Percentiles rank a stretch among this genome's conserved stretches.
Evolutionary conservation across 768 basidiomycete species (phyloP).

Genomic region (Hydnomerulius pinastri): DNA sequence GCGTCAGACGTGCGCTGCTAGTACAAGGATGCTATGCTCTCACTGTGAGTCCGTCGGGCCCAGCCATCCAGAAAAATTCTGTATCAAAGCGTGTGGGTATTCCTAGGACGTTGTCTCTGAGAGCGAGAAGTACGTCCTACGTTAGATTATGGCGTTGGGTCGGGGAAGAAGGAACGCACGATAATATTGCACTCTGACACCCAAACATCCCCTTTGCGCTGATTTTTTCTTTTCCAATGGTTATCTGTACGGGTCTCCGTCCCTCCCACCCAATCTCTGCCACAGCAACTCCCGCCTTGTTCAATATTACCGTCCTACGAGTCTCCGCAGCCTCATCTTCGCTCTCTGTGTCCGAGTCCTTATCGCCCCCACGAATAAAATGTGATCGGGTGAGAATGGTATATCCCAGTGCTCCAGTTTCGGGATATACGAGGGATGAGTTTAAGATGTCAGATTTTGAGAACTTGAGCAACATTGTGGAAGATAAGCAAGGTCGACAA

Average conservation of each 20-base stretch:
- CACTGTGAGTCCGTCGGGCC: constrained; percentile 54
- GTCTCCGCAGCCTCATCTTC: constrained; percentile 25
- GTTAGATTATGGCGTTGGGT: not conserved
- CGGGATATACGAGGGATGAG: constrained; percentile 51
- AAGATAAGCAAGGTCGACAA: not conserved
- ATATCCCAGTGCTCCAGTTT: constrained; percentile 50
- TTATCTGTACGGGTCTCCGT: constrained; percentile 50
- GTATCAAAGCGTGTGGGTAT: constrained; percentile 66
- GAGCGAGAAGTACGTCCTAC: not conserved
- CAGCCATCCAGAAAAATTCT: constrained; percentile 60
- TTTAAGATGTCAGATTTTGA: constrained; percentile 60
- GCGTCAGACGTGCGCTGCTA: constrained; percentile 4
- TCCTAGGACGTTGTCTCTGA: constrained; percentile 58
- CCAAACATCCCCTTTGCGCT: constrained; percentile 59
- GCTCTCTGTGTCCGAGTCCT: constrained; percentile 31
- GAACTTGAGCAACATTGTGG: constrained; percentile 58
- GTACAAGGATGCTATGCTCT: constrained; percentile 15
- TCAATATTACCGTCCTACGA: constrained; percentile 47
- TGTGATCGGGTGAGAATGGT: constrained; percentile 47
- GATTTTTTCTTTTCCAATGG: constrained; percentile 51
- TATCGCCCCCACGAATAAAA: constrained; percentile 29
- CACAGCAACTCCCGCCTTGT: constrained; percentile 41
- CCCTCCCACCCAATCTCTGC: constrained; percentile 57
- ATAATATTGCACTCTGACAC: constrained; percentile 52
- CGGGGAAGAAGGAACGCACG: constrained; percentile 38